Conservation (phyloP, 176 grass and related monocot species). For the Aegilops tauschii region DNA sequence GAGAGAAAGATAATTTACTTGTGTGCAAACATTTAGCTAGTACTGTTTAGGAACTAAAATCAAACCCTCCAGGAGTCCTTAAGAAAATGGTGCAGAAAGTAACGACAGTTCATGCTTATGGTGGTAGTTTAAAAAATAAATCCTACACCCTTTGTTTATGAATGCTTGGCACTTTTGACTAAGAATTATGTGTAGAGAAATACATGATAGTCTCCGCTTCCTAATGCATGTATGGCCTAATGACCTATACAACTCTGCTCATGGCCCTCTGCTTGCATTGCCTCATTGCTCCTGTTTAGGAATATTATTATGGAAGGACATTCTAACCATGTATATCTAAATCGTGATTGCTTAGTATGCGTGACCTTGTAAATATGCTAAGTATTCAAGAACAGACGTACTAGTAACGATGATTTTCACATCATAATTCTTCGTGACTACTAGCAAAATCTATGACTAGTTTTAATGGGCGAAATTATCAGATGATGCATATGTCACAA, state of each 20-base stretch:
- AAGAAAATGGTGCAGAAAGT: conserved; percentile 1
- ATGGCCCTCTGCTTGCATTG: neutral
- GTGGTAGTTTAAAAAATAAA: neutral
- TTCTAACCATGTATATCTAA: neutral
- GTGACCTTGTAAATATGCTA: neutral
- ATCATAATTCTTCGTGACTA: neutral
- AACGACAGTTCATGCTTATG: neutral
- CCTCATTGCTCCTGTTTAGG: neutral
- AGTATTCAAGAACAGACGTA: neutral
- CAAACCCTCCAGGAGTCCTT: neutral
- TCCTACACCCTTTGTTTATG: neutral
- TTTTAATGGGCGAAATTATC: neutral
- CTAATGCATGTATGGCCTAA: neutral
- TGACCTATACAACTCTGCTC: neutral
- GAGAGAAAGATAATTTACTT: neutral
- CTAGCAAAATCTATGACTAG: neutral
- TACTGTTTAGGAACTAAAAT: conserved; percentile 12
- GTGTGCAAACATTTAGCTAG: neutral
- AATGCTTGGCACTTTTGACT: neutral
- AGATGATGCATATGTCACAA: neutral
- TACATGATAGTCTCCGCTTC: neutral
- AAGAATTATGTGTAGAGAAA: neutral
- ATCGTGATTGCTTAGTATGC: neutral
- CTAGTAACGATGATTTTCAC: neutral
- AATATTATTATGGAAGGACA: neutral